Percentiles rank a stretch among this genome's conserved stretches.
Evolutionary conservation across 2,329 filamentous ascomycete genomes (phyloP).

Genomic region (Scedosporium minutisporum): DNA sequence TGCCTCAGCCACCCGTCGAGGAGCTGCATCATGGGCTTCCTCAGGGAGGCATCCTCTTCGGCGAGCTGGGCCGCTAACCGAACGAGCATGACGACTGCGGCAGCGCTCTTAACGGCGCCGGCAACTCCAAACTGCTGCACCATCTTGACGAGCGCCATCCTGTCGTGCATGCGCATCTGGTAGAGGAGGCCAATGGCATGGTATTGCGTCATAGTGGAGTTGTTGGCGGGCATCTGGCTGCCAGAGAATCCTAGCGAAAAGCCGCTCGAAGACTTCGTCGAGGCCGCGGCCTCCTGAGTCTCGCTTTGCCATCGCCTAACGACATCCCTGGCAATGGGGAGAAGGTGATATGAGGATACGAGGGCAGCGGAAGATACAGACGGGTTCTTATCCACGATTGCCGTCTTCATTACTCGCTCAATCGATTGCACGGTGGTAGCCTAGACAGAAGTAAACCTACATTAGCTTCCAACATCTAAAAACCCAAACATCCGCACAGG

Average conservation of each 20-base stretch:
- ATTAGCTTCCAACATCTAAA: neutral
- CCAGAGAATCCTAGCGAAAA: conserved; percentile 87
- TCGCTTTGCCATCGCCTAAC: conserved; percentile 97
- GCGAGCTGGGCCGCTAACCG: conserved; percentile 86
- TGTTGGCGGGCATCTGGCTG: conserved; percentile 68
- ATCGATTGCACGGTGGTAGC: conserved; percentile 94
- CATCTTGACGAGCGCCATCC: conserved; percentile 99
- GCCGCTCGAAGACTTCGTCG: conserved; percentile 76
- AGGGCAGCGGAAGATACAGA: conserved; percentile 94
- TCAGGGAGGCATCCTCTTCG: conserved; percentile 79
- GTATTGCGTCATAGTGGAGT: conserved; percentile 97
- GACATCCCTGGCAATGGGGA: conserved; percentile 90
- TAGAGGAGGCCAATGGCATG: conserved; percentile 96
- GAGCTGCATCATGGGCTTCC: conserved; percentile 94
- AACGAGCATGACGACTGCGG: conserved; percentile 85
- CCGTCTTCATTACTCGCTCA: conserved; percentile 96
- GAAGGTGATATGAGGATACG: conserved; percentile 93
- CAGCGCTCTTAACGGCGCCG: conserved; percentile 89
- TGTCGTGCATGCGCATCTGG: conserved; percentile 94
- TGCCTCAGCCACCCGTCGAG: conserved; percentile 94
- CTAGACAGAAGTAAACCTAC: conserved; percentile 30
- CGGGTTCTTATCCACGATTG: conserved; percentile 97
- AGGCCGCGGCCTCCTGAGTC: conserved; percentile 90
- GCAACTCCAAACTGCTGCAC: conserved; percentile 95
- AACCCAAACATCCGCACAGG: neutral